Base-by-base conservation (phyloP, 2,329 filamentous ascomycete genomes). In the Tympanopsis confertula region DNA sequence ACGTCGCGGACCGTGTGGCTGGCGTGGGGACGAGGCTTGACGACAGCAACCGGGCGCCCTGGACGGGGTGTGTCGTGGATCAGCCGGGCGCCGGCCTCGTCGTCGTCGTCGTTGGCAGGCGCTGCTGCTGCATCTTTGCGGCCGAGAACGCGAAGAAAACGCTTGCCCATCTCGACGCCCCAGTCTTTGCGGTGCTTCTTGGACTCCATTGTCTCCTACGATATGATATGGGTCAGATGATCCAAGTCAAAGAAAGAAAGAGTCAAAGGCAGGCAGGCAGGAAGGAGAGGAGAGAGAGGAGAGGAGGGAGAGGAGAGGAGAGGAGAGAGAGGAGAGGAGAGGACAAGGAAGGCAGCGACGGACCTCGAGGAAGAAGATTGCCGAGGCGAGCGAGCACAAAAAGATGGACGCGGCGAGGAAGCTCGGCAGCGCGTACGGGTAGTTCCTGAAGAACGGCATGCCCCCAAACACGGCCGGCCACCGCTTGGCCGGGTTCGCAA, bases 371-470 rank as follows among this genome's bases (percentile, higher is more conserved):
- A 94, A 98, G 2, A 96, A 59, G 12, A 78, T 62, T 0, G 85
- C 88, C 5, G 74, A 80, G 0, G 73, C 58, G 19, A 91, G 76
- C 0, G 88, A 89, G 19, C 87, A 56, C 15, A 87, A 58, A 54
- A 96, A 95, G 46, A 96, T 75, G 3, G 70, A 45, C 28, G 80
- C 80, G 2, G 82, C 75, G 19, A 91, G 70, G 4, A 96, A 50
- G 56, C 95, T 96, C 0, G 89, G 91, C 35, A 95, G 62, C 3
- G 75, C 69, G 54, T 91, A 98, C 0, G 89, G 89, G 50, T 82
- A 94, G 18, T 64, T 68, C 46, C 78, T 77, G 41, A 95, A 73
- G 43, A 93, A 79, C 39, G 63, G 61, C 30, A 66, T 75, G 26
- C 71, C 57, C 4, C 78, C 78, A 49, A 93, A 93, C 3, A 86